These are phyloP conservation scores for Coemansia sp. DNA, from an alignment of 371 early-diverging fungal genomes.

Conservation along the genomic window DNA sequence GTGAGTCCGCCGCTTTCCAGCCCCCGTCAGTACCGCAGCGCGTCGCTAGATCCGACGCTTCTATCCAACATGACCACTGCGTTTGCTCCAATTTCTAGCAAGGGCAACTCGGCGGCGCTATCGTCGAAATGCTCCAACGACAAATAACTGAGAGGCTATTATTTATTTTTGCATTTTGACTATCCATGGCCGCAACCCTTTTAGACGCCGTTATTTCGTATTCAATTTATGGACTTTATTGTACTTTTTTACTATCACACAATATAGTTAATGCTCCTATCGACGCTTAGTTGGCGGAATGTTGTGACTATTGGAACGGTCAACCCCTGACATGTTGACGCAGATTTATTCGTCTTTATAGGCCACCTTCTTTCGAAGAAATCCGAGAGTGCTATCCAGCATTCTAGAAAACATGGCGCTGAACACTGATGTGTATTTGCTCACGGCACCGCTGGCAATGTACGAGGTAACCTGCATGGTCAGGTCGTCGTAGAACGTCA, in stretches of 20 bases:
- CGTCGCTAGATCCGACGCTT: constrained; percentile 43
- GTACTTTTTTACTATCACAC: no score
- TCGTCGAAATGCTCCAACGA: background rate
- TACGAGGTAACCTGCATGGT: constrained; percentile 28
- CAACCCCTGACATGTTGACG: no score
- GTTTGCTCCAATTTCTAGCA: constrained; percentile 24
- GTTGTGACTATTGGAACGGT: no score
- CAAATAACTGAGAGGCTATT: background rate
- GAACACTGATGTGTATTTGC: constrained; percentile 17
- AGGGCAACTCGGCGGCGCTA: background rate
- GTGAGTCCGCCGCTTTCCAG: constrained; percentile 7
- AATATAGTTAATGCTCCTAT: no score
- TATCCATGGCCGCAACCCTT: background rate
- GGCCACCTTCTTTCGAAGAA: background rate
- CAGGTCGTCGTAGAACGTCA: constrained; percentile 32
- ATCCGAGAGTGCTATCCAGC: constrained; percentile 19
- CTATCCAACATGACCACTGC: constrained; percentile 37
- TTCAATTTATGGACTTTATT: no score
- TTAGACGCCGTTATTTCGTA: no score
- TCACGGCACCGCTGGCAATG: constrained; percentile 29
- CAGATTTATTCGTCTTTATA: no score
- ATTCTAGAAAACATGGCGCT: constrained; percentile 11
- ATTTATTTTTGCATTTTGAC: background rate
- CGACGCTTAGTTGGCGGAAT: no score
- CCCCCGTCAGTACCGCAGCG: constrained; percentile 28